Conservation (phyloP, 768 basidiomycete genomes). For the Termitomyces sp. region DNA sequence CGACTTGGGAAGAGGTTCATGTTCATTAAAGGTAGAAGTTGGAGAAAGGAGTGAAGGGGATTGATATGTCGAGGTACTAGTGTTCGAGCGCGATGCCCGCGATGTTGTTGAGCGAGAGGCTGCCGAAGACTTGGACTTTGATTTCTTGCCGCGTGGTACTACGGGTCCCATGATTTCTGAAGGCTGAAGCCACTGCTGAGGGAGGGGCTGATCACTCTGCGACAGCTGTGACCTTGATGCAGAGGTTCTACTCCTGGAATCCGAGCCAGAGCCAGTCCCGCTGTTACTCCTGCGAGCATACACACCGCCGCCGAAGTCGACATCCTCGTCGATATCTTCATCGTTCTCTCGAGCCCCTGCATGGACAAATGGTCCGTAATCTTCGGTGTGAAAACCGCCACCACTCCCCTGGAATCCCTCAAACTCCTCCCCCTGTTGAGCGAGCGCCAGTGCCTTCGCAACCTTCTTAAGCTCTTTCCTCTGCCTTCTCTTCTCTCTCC, state of each 20-base stretch:
- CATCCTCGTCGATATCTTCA: constrained; percentile 42
- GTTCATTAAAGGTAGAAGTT: constrained; percentile 25
- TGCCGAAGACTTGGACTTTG: constrained; percentile 31
- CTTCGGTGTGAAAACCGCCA: constrained; percentile 11
- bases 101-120: constrained; percentile 23
- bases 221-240: constrained; percentile 29
- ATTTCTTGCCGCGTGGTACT: constrained; percentile 9
- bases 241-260: constrained; percentile 61
- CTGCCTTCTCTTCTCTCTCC: constrained; percentile 35
- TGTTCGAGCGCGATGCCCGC: constrained; percentile 19
- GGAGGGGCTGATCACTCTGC: constrained; percentile 4
- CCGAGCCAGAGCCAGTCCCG: constrained; percentile 41
- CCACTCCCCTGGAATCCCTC: constrained; percentile 61
- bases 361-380: constrained; percentile 15
- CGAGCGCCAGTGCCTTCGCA: constrained; percentile 32
- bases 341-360: constrained; percentile 14
- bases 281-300: constrained; percentile 39
- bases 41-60: constrained; percentile 44
- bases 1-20: neutral
- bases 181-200: neutral
- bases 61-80: constrained; percentile 38
- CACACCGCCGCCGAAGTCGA: constrained; percentile 56
- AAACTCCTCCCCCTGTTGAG: constrained; percentile 39
- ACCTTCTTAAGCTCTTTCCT: constrained; percentile 23
- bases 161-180: neutral